These are phyloP conservation scores for Mucor piriformis DNA, from an alignment of 371 early-diverging fungal genomes.

Conservation along the genomic window DNA sequence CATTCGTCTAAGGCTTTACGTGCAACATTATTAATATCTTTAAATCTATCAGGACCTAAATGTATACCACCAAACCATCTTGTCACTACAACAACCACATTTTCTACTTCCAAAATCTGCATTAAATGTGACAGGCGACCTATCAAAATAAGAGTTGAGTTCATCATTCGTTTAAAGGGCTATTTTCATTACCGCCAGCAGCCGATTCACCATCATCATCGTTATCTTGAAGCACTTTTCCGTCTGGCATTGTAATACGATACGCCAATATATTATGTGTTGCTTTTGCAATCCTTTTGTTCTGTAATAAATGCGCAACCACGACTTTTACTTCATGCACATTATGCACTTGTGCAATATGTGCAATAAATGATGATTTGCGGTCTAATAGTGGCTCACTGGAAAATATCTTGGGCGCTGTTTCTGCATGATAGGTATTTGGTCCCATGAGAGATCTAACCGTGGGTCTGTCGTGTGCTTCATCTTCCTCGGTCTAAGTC, in stretches of 20 bases:
- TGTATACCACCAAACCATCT: constrained; percentile 92
- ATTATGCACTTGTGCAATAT: constrained; percentile 68
- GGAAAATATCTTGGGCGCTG: constrained; percentile 44
- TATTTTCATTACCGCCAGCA: constrained; percentile 60
- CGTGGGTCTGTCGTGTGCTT: constrained; percentile 28
- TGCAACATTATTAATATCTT: constrained; percentile 88
- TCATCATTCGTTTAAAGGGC: not conserved
- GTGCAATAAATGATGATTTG: constrained; percentile 86
- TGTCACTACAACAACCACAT: constrained; percentile 84
- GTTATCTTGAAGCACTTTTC: constrained; percentile 68
- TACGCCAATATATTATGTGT: constrained; percentile 93
- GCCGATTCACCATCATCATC: constrained; percentile 87
- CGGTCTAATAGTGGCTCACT: constrained; percentile 73
- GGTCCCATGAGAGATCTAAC: constrained; percentile 23
- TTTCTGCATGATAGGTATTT: constrained; percentile 11
- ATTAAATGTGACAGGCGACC: constrained; percentile 78
- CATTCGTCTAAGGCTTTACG: constrained; percentile 67
- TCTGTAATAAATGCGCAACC: constrained; percentile 60
- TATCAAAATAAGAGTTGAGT: constrained; percentile 7
- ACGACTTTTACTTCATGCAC: constrained; percentile 66
- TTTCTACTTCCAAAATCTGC: constrained; percentile 70
- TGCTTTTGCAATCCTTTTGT: constrained; percentile 80
- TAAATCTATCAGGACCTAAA: constrained; percentile 87
- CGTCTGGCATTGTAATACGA: constrained; percentile 66
- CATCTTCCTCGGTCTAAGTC: not conserved